Conservation (phyloP, 2,329 filamentous ascomycete genomes). For the Ophiocordyceps camponoti-saundersi region DNA sequence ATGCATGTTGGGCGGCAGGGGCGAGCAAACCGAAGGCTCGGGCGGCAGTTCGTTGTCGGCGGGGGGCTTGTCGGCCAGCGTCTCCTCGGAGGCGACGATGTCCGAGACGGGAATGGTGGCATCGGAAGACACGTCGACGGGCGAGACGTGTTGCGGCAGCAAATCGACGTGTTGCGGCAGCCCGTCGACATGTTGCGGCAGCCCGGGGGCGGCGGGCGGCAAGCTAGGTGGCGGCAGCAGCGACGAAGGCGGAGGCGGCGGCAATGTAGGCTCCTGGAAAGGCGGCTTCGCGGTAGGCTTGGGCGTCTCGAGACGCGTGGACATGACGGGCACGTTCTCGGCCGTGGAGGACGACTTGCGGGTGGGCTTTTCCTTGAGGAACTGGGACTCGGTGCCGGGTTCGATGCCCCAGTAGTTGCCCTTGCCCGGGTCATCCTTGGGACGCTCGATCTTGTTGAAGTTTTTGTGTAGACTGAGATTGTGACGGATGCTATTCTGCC, state of each 20-base stretch:
- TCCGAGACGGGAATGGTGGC: slow-evolving; percentile 62
- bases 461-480: slow-evolving; percentile 95
- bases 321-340: slow-evolving; percentile 42
- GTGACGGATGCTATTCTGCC: slow-evolving; percentile 98
- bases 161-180: background rate
- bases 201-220: background rate
- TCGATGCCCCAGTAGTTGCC: slow-evolving; percentile 95
- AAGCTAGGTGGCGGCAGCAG: too few species aligned
- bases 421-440: slow-evolving; percentile 94
- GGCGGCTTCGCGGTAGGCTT: slow-evolving; percentile 18
- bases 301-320: slow-evolving; percentile 34
- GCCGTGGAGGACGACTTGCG: slow-evolving; percentile 38
- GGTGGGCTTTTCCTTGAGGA: slow-evolving; percentile 70
- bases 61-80: slow-evolving; percentile 19
- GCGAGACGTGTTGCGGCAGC: slow-evolving; percentile 20
- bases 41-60: slow-evolving; percentile 21
- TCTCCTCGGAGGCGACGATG: slow-evolving; percentile 35
- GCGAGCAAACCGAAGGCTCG: slow-evolving; percentile 48
- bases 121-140: slow-evolving; percentile 55
- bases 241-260: slow-evolving; percentile 5
- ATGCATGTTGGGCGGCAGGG: slow-evolving; percentile 53
- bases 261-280: slow-evolving; percentile 29
- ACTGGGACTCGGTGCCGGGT: slow-evolving; percentile 74
- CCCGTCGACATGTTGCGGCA: background rate
- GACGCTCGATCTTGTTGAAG: slow-evolving; percentile 87